Conservation (phyloP, 345 rosid genomes). For the Hibiscus syriacus region DNA sequence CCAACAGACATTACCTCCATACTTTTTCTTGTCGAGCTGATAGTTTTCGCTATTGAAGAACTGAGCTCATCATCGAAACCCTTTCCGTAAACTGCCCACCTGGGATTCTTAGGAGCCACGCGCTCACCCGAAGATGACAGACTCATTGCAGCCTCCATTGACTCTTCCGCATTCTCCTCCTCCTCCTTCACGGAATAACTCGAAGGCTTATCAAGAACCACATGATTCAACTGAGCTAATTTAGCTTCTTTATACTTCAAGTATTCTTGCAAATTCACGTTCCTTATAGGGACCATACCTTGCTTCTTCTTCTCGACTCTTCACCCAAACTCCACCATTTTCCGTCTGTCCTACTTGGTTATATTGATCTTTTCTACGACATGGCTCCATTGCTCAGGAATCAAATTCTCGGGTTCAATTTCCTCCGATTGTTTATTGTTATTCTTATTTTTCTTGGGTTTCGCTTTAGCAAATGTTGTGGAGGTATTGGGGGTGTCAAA, state of each 20-base stretch:
- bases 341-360: constrained; percentile 78
- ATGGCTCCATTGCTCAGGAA: constrained; percentile 80
- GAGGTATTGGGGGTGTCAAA: background rate
- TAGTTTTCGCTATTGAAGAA: constrained; percentile 56
- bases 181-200: constrained; percentile 18
- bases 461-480: background rate
- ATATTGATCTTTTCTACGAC: constrained; percentile 73
- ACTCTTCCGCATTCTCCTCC: constrained; percentile 11
- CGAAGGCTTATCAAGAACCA: constrained; percentile 50
- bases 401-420: constrained; percentile 52
- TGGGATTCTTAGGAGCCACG: constrained; percentile 69
- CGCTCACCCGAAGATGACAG: constrained; percentile 32
- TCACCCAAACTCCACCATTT: constrained; percentile 74
- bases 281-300: constrained; percentile 53
- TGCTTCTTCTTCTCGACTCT: constrained; percentile 61
- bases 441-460: constrained; percentile 21
- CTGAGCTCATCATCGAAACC: constrained; percentile 68
- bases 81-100: constrained; percentile 87
- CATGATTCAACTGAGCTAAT: constrained; percentile 51
- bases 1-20: constrained; percentile 62
- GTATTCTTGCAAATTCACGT: constrained; percentile 52
- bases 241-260: constrained; percentile 57
- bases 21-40: constrained; percentile 43
- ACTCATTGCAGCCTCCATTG: constrained; percentile 8
- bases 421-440: constrained; percentile 12